Evolutionary conservation across 2,329 filamentous ascomycete species (phyloP), one percentile per base, ranked within the genome.

Genomic region (Xylariaceae sp.): DNA sequence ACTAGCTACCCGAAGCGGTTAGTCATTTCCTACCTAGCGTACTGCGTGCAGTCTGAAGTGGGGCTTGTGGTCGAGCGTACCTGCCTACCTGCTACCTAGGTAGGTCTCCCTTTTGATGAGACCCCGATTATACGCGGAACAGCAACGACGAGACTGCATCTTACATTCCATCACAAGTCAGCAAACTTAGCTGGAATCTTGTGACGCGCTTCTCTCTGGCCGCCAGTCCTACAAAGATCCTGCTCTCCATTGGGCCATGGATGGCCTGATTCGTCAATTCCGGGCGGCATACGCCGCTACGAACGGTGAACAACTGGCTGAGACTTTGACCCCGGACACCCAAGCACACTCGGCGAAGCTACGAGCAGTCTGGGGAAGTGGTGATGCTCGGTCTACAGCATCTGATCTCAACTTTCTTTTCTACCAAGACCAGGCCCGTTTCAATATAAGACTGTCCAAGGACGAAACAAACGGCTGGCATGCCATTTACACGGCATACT

Each of bases 401-500:
- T 76, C 78, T 34, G 87, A 94, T 63, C 77, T 96, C 50, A 84
- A 85, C 53, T 85, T 88, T 65, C 79, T 94, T 53, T 81, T 92
- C 55, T 74, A 76, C 54, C 83, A 86, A 61, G 83, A 78, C 62
- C 79, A 78, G 51, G 73, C 76, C 54, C 74, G 76, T 29, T 71
- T 75, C 32, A 79, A 76, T 26, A 71, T 75, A 29, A 79, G 75
- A 49, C 69, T 90, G 21, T 74, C 78, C n/a, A 78, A 82, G 39
- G 80, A 85, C 39, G 89, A 96, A 72, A 76, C 83, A 21, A 81
- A 79, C 54, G 86, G 85, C n/a, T 99, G 94, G 94, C 77, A 86
- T 0, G 92, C 96, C 37, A 84, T 97, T 29, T 95, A 92, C 67
- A 76, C 80, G 34, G 78, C 83, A 18, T 96, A 92, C 67, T 96